Evolutionary conservation across 139 green algal genomes (phyloP).

Genomic region (Chlamydomonas eustigma): DNA sequence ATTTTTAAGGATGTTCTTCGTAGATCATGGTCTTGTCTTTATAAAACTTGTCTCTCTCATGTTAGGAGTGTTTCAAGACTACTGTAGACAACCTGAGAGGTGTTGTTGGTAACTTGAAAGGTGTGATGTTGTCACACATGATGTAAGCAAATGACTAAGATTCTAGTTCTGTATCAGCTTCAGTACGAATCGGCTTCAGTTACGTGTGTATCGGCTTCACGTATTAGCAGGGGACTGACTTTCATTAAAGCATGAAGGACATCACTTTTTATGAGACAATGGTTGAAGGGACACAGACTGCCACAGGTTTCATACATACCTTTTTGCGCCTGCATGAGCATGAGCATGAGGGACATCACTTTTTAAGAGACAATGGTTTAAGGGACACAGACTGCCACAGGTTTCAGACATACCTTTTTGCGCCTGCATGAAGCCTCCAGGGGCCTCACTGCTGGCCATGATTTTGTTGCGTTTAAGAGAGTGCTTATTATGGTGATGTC

Average conservation of each 20-base stretch:
- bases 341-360: background rate
- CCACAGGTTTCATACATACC: background rate
- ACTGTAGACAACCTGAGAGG: slow-evolving; percentile 3
- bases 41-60: background rate
- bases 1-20: background rate
- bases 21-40: background rate
- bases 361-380: background rate
- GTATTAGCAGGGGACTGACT: background rate
- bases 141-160: background rate
- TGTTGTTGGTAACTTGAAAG: background rate
- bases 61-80: slow-evolving; percentile 4
- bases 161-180: background rate
- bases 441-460: background rate
- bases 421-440: background rate
- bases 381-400: background rate
- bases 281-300: background rate
- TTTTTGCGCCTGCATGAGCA: background rate
- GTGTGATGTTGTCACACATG: background rate
- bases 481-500: background rate
- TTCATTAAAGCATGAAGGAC: background rate
- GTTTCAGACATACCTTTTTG: background rate
- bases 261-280: background rate
- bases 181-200: background rate
- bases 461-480: background rate
- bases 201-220: too few species aligned